Evolutionary conservation across 257 asterid genomes (phyloP).

Genomic region (Plantago elongata): DNA sequence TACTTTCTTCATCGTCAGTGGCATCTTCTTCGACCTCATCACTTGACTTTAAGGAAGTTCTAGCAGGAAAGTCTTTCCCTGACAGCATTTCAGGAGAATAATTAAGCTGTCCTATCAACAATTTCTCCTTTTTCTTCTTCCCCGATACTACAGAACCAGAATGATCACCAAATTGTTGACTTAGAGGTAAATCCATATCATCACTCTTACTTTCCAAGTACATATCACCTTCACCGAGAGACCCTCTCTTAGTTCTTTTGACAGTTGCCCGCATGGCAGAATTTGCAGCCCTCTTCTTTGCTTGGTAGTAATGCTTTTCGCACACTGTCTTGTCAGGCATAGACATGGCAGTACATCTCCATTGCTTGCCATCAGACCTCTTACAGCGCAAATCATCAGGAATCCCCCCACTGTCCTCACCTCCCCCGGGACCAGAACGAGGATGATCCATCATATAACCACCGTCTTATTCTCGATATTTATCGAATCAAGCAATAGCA

Average conservation of each 20-base stretch:
- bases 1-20: conserved; percentile 58
- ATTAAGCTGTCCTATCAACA: conserved; percentile 35
- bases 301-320: conserved; percentile 98
- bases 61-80: conserved; percentile 48
- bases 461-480: conserved; percentile 19
- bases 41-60: conserved; percentile 55
- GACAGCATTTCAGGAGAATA: conserved; percentile 77
- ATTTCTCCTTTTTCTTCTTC: conserved; percentile 65
- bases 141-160: conserved; percentile 53
- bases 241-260: conserved; percentile 71
- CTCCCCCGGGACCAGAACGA: conserved; percentile 58
- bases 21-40: conserved; percentile 68
- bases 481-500: conserved; percentile 23
- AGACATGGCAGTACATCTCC: conserved; percentile 99
- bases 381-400: conserved; percentile 98
- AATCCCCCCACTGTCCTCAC: conserved; percentile 77
- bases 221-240: conserved; percentile 60
- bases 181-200: conserved; percentile 84
- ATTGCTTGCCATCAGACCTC: conserved; percentile 99
- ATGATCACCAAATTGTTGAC: conserved; percentile 57
- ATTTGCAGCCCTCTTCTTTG: conserved; percentile 99
- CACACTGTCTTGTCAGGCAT: conserved; percentile 99
- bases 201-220: conserved; percentile 92
- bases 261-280: conserved; percentile 94
- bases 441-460: conserved; percentile 60